Percentiles rank a stretch among this genome's conserved stretches.
Evolutionary conservation across 768 basidiomycete species (phyloP).

Genomic region (Polyporus arcularius): DNA sequence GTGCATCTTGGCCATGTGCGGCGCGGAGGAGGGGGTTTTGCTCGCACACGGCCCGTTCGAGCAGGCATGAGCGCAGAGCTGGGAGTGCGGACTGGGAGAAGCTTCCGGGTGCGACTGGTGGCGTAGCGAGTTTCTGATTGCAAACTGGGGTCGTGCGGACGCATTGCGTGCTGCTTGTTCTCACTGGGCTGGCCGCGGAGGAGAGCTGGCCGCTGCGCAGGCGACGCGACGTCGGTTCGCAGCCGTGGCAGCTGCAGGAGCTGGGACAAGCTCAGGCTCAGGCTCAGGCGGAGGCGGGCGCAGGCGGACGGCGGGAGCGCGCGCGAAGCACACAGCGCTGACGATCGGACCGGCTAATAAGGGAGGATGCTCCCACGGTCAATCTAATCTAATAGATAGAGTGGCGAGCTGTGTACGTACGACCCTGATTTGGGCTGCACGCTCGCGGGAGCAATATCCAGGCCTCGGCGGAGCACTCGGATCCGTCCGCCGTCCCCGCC

Average conservation of each 20-base stretch:
- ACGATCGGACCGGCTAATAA: constrained; percentile 16
- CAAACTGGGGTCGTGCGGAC: background rate
- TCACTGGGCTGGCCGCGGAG: background rate
- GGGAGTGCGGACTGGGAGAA: background rate
- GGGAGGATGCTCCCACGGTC: constrained; percentile 11
- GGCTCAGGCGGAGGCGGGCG: background rate
- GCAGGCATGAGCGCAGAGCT: background rate
- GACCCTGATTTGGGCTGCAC: constrained; percentile 14
- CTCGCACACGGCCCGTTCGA: background rate
- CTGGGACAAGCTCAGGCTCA: background rate
- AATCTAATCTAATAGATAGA: constrained; percentile 23
- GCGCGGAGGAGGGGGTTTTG: background rate
- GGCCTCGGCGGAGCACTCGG: background rate
- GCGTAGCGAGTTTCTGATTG: constrained; percentile 22
- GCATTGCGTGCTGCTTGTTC: background rate
- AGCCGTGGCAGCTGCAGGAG: background rate
- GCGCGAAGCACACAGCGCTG: constrained; percentile 7
- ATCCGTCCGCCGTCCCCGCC: background rate
- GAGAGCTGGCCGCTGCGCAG: background rate
- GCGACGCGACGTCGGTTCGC: background rate
- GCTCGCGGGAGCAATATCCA: constrained; percentile 23
- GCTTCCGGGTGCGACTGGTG: constrained; percentile 19
- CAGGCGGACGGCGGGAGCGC: background rate
- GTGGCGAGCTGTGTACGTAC: constrained; percentile 20
- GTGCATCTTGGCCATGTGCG: background rate